These are phyloP conservation scores for Kluyveromyces aestuarii DNA, from an alignment of 805 yeast genomes.

Conservation along the genomic window DNA sequence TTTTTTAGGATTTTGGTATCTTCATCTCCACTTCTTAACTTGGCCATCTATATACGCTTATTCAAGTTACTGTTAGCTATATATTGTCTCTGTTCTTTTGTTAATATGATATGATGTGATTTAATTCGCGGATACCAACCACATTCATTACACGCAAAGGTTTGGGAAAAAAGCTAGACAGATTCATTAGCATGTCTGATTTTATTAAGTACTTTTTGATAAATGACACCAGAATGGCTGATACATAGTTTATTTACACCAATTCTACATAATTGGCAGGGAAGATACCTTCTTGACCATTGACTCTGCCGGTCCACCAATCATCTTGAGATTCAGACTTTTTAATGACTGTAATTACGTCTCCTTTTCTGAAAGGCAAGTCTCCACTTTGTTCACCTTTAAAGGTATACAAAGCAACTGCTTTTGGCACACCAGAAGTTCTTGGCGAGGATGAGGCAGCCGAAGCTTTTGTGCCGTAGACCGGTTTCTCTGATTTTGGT, in stretches of 20 bases:
- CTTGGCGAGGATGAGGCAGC: constrained; percentile 9
- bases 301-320: constrained; percentile 96
- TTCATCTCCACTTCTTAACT: no score
- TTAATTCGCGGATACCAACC: neutral
- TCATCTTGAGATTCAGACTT: constrained; percentile 85
- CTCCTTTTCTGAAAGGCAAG: constrained; percentile 88
- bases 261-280: constrained; percentile 95
- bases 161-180: no score
- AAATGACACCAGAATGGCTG: neutral
- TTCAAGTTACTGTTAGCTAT: neutral
- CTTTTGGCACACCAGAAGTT: constrained; percentile 50
- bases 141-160: no score
- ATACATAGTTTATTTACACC: constrained; percentile 18
- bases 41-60: neutral
- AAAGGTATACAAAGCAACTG: constrained; percentile 81
- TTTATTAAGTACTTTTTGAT: neutral
- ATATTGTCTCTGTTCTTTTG: neutral
- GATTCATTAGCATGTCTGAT: neutral
- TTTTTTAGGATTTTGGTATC: neutral
- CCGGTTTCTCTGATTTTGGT: constrained; percentile 36
- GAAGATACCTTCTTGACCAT: constrained; percentile 83
- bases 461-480: constrained; percentile 20
- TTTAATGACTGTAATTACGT: constrained; percentile 76
- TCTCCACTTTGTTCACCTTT: constrained; percentile 94
- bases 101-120: neutral